phyloP scores from a whole-genome alignment of 306 rosid genomes.

The Betula pendula region DNA sequence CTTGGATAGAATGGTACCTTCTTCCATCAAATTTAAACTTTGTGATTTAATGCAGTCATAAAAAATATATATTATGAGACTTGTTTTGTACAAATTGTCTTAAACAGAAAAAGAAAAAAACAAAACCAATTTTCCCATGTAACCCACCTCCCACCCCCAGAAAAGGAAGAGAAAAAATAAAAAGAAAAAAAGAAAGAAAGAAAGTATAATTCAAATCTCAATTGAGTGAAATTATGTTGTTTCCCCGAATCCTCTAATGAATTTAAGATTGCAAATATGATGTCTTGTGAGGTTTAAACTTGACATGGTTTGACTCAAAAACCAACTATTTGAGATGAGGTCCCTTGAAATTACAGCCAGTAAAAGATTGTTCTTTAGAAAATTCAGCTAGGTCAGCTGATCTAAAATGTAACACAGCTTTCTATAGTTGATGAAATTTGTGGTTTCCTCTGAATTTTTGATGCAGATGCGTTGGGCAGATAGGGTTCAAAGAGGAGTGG shows the following conservation, averaged over 20 bases:
- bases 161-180: background rate
- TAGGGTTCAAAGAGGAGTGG: constrained; percentile 76
- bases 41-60: background rate
- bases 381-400: background rate
- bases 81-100: background rate
- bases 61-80: too few species aligned
- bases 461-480: constrained; percentile 96
- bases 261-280: background rate
- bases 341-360: background rate
- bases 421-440: background rate
- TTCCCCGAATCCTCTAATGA: background rate
- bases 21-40: constrained; percentile 5
- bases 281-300: background rate
- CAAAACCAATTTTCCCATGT: too few species aligned
- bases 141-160: too few species aligned
- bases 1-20: constrained; percentile 85
- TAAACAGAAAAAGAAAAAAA: background rate
- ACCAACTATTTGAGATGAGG: background rate
- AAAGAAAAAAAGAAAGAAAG: too few species aligned
- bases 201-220: background rate
- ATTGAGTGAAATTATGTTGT: background rate
- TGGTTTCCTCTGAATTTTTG: constrained; percentile 12
- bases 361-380: background rate
- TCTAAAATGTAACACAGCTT: background rate
- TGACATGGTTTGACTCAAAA: background rate